Conservation (phyloP, 2,329 filamentous ascomycete genomes). For the Aspergillus pseudoterreus region DNA sequence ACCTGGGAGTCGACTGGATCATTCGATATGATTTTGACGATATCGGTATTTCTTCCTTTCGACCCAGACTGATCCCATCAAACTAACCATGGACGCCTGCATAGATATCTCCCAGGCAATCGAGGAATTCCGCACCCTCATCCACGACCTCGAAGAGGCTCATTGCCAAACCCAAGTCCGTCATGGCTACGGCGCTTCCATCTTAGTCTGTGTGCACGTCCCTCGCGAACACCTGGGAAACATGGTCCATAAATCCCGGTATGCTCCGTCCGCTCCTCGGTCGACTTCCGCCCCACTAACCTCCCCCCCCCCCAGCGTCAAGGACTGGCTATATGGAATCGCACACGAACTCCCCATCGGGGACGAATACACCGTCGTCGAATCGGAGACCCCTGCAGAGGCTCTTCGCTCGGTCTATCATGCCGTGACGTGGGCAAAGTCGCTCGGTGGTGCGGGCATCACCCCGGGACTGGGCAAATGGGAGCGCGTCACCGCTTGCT, state of each 20-base stretch:
- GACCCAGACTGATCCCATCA: neutral
- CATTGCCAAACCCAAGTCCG: slow-evolving; percentile 89
- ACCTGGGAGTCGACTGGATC: slow-evolving; percentile 81
- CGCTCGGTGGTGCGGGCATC: slow-evolving; percentile 76
- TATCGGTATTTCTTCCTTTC: slow-evolving; percentile 51
- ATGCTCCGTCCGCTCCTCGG: slow-evolving; percentile 6
- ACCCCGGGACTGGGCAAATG: slow-evolving; percentile 64
- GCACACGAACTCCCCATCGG: slow-evolving; percentile 71
- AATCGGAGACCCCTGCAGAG: slow-evolving; percentile 84
- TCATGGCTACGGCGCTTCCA: slow-evolving; percentile 67
- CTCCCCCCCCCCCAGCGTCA: slow-evolving; percentile 57
- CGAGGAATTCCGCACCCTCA: slow-evolving; percentile 71
- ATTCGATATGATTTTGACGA: slow-evolving; percentile 71
- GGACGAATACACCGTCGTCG: slow-evolving; percentile 66
- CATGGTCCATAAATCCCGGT: slow-evolving; percentile 79
- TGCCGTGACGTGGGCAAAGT: slow-evolving; percentile 69
- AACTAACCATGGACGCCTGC: slow-evolving; percentile 7
- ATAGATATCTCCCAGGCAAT: slow-evolving; percentile 67
- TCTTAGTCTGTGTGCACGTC: slow-evolving; percentile 80
- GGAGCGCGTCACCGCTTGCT: slow-evolving; percentile 59
- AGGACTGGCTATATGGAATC: slow-evolving; percentile 91
- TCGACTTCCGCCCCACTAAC: neutral
- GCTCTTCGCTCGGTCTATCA: slow-evolving; percentile 83
- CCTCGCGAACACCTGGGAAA: slow-evolving; percentile 71
- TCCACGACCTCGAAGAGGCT: slow-evolving; percentile 69